phyloP scores from a whole-genome alignment of 139 green algal species.

The Chlorella sp. region DNA sequence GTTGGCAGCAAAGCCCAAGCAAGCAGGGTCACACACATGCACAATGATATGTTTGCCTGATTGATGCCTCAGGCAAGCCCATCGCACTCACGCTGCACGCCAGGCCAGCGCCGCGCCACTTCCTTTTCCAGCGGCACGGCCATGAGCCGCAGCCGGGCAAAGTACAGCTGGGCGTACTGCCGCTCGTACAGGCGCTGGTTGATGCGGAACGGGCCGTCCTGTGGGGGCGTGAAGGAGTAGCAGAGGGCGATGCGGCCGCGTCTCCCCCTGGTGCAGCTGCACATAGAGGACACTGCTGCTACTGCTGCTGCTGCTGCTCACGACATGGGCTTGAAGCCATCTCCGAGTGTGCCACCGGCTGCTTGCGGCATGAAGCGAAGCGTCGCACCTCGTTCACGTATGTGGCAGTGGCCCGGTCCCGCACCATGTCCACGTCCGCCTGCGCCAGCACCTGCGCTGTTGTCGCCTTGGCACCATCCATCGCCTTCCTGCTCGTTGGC shows the following conservation, averaged over 20 bases:
- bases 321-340: not conserved
- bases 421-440: not conserved
- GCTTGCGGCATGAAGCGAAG: not conserved
- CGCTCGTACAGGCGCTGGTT: slow-evolving; percentile 54
- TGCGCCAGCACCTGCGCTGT: too few relatives aligned
- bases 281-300: not conserved
- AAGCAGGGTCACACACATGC: not conserved
- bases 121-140: slow-evolving; percentile 27
- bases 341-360: not conserved
- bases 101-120: slow-evolving; percentile 60
- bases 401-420: not conserved
- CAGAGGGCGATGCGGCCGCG: not conserved
- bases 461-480: not conserved
- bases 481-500: too few relatives aligned
- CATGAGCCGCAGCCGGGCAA: slow-evolving; percentile 68
- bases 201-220: slow-evolving; percentile 44
- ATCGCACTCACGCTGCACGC: slow-evolving; percentile 37
- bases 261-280: not conserved
- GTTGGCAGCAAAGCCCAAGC: too few relatives aligned
- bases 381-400: slow-evolving; percentile 6
- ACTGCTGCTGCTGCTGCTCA: not conserved
- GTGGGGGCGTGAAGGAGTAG: not conserved
- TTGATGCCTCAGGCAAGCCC: not conserved
- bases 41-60: not conserved
- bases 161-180: slow-evolving; percentile 95